Base-by-base conservation (phyloP, 2,329 filamentous ascomycete species). In the Celoporthe dispersa region DNA sequence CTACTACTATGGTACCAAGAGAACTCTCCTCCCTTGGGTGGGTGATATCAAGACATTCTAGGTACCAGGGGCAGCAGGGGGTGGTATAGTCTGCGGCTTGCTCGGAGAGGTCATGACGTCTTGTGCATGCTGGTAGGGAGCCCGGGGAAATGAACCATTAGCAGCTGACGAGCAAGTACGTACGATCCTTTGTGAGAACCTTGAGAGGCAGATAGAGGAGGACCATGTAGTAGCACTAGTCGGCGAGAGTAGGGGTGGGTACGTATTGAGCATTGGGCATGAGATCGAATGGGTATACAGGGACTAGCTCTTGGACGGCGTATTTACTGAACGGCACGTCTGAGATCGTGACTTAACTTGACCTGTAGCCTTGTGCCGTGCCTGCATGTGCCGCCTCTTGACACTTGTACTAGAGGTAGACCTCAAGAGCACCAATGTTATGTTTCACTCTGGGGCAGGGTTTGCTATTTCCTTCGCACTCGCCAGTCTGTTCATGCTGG, bases 41-140 rank as follows among this genome's bases (percentile, higher is more conserved):
- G 28, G 31, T 41, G 9, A 39, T 12, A 55, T 12, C 16, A 35
- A 33, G 28, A 59, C 16, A 60, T 51, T 73, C 16, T 19, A 9
- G 25, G 12, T n/a, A 22, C 48, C n/a, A 3, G 3, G 64, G 19
- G 31, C n/a, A n/a, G n/a, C n/a, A n/a, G 31, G 39, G 39, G 19
- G 16, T 22, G 22, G 22, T 48, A 39, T 28, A 11, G 16, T 25
- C 9, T 28, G 57, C 51, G 51, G 60, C 64, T 59, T 41, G 60
- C 59, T 64, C 68, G 64, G 68, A 31, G 44, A 59, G 48, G 31
- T 64, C 66, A 71, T 71, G 69, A 71, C 63, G 69, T 70, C 69
- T 39, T 57, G 31, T 35, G 33, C 35, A 51, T 53, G 60, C 53
- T 12, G 14, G 14, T 31, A 33, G 28, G 12, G 16, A 31, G 28